Conservation (phyloP, 1,284 basidiomycete genomes). For the Ceratobasidium sp. region DNA sequence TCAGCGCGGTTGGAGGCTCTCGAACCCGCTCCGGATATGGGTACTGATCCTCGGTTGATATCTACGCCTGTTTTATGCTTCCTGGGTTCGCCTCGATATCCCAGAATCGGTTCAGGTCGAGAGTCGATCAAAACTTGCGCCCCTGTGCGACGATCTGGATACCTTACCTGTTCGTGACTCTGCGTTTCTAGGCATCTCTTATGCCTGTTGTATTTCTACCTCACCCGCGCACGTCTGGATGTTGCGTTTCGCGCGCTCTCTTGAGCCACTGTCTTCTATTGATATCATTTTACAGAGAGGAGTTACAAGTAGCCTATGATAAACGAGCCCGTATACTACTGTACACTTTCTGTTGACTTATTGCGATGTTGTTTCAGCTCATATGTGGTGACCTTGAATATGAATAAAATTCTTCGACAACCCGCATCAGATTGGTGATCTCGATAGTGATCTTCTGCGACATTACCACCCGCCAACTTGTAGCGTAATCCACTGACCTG, state of each 20-base stretch:
- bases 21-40: conserved; percentile 40
- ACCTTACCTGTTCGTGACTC: conserved; percentile 23
- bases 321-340: conserved; percentile 41
- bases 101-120: conserved; percentile 26
- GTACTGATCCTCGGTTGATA: conserved; percentile 15
- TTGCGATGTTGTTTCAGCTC: conserved; percentile 26
- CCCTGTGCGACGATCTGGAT: conserved; percentile 8
- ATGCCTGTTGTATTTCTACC: conserved; percentile 38
- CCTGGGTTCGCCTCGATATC: conserved; percentile 14
- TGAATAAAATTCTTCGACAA: conserved; percentile 30
- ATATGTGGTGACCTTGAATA: conserved; percentile 13
- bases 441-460: not conserved
- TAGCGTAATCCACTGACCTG: not conserved
- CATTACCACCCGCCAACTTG: not conserved
- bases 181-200: conserved; percentile 27
- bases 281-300: conserved; percentile 24
- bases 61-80: conserved; percentile 6
- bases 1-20: conserved; percentile 36
- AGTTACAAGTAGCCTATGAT: conserved; percentile 39
- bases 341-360: conserved; percentile 42
- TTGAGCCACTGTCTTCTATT: not conserved
- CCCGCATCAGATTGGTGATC: not conserved
- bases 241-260: not conserved
- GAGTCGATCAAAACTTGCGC: conserved; percentile 6
- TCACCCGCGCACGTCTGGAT: conserved; percentile 7